Evolutionary conservation across 768 basidiomycete genomes (phyloP).

Genomic region (Calocera cornea): DNA sequence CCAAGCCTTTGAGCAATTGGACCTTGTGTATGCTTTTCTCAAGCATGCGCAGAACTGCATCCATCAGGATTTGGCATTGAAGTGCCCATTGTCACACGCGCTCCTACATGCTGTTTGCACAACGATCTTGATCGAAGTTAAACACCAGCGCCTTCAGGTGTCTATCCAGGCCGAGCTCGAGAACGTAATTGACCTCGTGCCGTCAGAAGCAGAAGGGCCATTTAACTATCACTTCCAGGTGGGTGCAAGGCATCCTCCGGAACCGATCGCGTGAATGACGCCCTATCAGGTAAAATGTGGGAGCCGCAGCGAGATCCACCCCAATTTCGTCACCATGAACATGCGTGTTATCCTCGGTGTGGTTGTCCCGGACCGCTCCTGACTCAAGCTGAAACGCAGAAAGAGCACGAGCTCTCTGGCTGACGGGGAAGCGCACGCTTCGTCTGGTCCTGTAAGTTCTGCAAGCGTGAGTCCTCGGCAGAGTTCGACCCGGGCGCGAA

Average conservation of each 20-base stretch:
- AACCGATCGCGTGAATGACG: neutral
- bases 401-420: conserved; percentile 49
- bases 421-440: conserved; percentile 61
- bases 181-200: no score
- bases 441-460: conserved; percentile 52
- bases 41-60: no score
- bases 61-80: no score
- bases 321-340: conserved; percentile 59
- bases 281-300: conserved; percentile 61
- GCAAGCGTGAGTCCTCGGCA: conserved; percentile 69
- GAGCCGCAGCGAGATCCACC: conserved; percentile 63
- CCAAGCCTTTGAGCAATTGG: no score
- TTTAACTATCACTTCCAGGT: conserved; percentile 78
- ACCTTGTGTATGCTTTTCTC: no score
- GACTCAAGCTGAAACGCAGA: conserved; percentile 29
- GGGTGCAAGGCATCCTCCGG: neutral
- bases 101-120: no score
- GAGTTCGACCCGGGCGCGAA: conserved; percentile 47
- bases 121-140: no score
- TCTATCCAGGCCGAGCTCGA: no score
- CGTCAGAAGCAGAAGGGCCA: conserved; percentile 20
- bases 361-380: neutral
- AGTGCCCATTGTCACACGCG: no score
- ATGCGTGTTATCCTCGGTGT: conserved; percentile 29
- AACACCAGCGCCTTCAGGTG: no score